Conservation (phyloP, 495 filamentous ascomycete genomes). For the Hyaloscypha bicolor region DNA sequence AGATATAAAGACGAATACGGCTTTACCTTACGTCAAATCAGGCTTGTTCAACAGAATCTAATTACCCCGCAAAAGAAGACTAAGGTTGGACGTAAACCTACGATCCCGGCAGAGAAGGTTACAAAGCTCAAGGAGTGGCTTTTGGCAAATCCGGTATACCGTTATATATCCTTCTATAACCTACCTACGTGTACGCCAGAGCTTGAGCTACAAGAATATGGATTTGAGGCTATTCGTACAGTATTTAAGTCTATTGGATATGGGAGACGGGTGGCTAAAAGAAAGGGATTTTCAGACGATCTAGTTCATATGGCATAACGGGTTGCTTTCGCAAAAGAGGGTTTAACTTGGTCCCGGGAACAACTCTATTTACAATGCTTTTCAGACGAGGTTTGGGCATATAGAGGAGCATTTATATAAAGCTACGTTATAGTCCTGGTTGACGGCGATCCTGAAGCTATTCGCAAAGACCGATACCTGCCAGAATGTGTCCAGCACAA, state of each 20-base stretch:
- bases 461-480: constrained; percentile 5
- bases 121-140: too few species aligned
- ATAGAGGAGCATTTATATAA: constrained; percentile 15
- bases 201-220: neutral
- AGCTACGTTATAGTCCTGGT: constrained; percentile 2
- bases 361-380: constrained; percentile 8
- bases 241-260: neutral
- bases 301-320: neutral
- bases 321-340: constrained; percentile 13
- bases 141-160: too few species aligned
- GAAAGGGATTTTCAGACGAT: constrained; percentile 11
- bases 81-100: too few species aligned
- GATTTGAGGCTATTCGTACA: neutral
- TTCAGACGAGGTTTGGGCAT: constrained; percentile 18
- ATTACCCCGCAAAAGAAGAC: too few species aligned
- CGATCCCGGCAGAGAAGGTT: too few species aligned
- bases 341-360: neutral
- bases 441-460: too few species aligned
- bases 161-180: too few species aligned
- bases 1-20: too few species aligned
- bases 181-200: too few species aligned
- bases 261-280: neutral
- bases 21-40: too few species aligned
- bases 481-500: constrained; percentile 10
- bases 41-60: too few species aligned